Evolutionary conservation across 2,329 filamentous ascomycete genomes (phyloP), one percentile per base, ranked within the genome.

Genomic region (Fusarium guadeloupense): DNA sequence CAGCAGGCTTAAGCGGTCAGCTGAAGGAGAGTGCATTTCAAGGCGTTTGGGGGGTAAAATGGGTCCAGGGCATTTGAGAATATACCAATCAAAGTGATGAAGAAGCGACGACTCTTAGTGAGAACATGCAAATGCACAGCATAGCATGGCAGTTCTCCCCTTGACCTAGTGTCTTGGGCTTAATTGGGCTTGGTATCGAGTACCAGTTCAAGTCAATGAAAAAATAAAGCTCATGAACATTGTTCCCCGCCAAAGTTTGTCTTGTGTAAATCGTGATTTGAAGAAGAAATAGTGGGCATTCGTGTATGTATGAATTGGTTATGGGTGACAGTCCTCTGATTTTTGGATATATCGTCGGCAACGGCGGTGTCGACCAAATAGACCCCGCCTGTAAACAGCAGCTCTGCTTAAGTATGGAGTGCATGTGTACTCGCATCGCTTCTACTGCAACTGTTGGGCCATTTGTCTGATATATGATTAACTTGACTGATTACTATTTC

Each of bases 1-100:
- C 87, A 88, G 78, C 79, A 83, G 76, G 81, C 84, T 74, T 90
- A 89, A 81, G 63, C 64, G 44, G 47, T 43, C 42, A 25, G 44
- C 39, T 51, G 66, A 57, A 52, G 34, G 53, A 62, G 57, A 62
- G 56, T 70, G 71, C 57, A 70, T 74, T 73, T 64, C 61, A 74
- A 69, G 78, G 80, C 80, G 79, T 82, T 82, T 62, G 73, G 78
- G 76, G 78, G 76, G 74, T 72, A 72, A 70, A 74, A 71, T 64
- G 62, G 71, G 74, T 71, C 71, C 59, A 71, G 64, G 71, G 71
- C 71, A 70, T 71, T 66, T 68, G 69, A 69, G 71, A 68, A 70
- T 74, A 76, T 76, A 76, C 71, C 74, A 76, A 69, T 72, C 69
- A 69, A 67, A 67, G 64, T 71, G 66, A 71, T 71, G 66, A 69